These are phyloP conservation scores for Chara braunii DNA, from an alignment of 139 green algal genomes.

Conservation along the genomic window DNA sequence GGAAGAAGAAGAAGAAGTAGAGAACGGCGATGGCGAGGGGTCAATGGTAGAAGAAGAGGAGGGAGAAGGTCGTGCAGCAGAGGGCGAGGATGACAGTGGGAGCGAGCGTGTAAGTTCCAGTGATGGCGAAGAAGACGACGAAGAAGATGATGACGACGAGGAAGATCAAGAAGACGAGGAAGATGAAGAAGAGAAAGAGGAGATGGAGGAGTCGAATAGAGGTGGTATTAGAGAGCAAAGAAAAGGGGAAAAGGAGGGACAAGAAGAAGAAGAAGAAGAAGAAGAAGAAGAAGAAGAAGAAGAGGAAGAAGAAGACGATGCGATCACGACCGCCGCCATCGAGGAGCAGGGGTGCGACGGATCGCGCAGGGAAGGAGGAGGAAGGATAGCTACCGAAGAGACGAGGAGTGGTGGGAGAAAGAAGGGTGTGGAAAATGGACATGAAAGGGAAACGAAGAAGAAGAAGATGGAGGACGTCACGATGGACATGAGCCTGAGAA, in stretches of 20 bases:
- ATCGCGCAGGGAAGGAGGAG: not conserved
- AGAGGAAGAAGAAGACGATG: not conserved
- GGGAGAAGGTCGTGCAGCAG: slow-evolving; percentile 12
- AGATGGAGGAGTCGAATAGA: slow-evolving; percentile 7
- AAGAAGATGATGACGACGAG: slow-evolving; percentile 26
- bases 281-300: not conserved
- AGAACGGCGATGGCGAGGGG: slow-evolving; percentile 6
- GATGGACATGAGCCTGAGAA: not conserved
- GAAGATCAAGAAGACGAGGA: slow-evolving; percentile 25
- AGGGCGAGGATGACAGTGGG: slow-evolving; percentile 24
- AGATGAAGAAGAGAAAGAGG: slow-evolving; percentile 7
- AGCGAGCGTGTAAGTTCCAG: not conserved
- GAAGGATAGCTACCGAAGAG: not conserved
- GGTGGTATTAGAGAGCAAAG: not conserved
- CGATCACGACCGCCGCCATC: not conserved
- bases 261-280: slow-evolving; percentile 1
- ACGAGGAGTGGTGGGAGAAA: not conserved
- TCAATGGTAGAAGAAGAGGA: not conserved
- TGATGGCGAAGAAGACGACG: slow-evolving; percentile 5
- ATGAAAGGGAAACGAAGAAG: not conserved
- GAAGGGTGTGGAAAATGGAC: not conserved
- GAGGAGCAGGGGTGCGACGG: not conserved
- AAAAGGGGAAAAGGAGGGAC: slow-evolving; percentile 4
- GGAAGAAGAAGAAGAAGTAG: slow-evolving; percentile 15
- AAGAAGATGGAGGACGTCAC: not conserved